A percentile compares a stretch with the other conserved stretches of the same genome.
Evolutionary conservation across 2,329 filamentous ascomycete genomes (phyloP).

Genomic region (Colletotrichum cordylinicola): DNA sequence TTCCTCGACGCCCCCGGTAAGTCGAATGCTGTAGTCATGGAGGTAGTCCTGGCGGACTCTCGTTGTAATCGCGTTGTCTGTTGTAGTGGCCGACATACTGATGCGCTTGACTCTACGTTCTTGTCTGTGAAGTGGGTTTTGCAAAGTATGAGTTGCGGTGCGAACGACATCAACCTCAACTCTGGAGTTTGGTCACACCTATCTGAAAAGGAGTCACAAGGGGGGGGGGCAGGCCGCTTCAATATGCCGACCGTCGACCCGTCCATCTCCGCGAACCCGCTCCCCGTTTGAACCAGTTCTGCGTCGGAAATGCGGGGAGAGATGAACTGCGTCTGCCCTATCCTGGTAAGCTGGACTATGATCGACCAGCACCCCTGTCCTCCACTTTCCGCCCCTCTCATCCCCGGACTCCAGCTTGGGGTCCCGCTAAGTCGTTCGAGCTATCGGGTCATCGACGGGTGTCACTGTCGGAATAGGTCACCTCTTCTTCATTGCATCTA

Average conservation of each 20-base stretch:
- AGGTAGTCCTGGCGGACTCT: slow-evolving; percentile 6
- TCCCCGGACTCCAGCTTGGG: not conserved
- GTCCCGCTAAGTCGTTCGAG: not conserved
- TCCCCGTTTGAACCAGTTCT: not conserved
- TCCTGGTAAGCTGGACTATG: not conserved
- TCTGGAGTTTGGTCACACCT: not conserved
- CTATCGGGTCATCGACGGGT: not conserved
- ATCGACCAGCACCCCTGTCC: not conserved
- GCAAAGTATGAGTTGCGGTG: not conserved
- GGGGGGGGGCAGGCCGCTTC: not conserved
- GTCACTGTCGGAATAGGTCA: not conserved
- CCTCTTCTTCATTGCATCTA: not conserved
- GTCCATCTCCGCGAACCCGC: not conserved
- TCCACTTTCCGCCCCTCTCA: slow-evolving; percentile 14
- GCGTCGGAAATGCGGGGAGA: slow-evolving; percentile 8
- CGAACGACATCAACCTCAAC: not conserved
- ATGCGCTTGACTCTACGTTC: not conserved
- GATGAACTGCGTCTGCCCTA: not conserved
- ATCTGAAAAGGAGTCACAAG: not conserved
- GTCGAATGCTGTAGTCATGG: slow-evolving; percentile 18
- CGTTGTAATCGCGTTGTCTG: slow-evolving; percentile 7
- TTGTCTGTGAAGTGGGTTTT: not conserved
- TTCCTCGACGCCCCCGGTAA: slow-evolving; percentile 14
- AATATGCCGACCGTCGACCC: slow-evolving; percentile 14
- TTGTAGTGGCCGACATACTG: slow-evolving; percentile 11